Conservation (phyloP, 768 basidiomycete species). For the Hebeloma cylindrosporum region DNA sequence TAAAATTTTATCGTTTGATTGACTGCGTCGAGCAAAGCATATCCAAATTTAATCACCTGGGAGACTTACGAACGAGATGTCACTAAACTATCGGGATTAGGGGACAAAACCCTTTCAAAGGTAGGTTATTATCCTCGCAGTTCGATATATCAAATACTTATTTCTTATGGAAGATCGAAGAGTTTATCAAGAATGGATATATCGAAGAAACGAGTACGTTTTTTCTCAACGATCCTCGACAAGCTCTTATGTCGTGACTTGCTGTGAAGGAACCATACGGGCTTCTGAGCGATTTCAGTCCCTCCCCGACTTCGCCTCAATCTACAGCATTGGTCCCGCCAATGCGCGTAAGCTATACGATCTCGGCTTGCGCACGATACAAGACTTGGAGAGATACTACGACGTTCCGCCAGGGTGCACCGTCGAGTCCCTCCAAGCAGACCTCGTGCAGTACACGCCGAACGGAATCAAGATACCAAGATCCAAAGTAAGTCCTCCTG, state of each 20-base stretch:
- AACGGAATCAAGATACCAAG: conserved; percentile 30
- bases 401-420: conserved; percentile 36
- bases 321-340: conserved; percentile 76
- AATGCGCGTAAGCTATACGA: conserved; percentile 67
- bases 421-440: conserved; percentile 17
- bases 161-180: conserved; percentile 49
- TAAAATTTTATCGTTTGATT: conserved; percentile 1
- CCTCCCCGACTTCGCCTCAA: conserved; percentile 55
- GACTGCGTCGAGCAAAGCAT: conserved; percentile 37
- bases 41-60: conserved; percentile 42
- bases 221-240: conserved; percentile 36
- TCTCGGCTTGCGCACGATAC: conserved; percentile 62
- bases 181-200: conserved; percentile 53
- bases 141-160: background rate
- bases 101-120: conserved; percentile 52
- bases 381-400: conserved; percentile 69
- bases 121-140: conserved; percentile 28
- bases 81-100: conserved; percentile 45
- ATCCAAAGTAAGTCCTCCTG: conserved; percentile 21
- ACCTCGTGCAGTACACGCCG: conserved; percentile 35
- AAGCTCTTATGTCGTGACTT: background rate
- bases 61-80: conserved; percentile 39
- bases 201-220: conserved; percentile 60
- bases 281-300: conserved; percentile 53
- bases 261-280: conserved; percentile 41